Conservation (phyloP, 2,329 filamentous ascomycete species). For the Cercospora sp. region DNA sequence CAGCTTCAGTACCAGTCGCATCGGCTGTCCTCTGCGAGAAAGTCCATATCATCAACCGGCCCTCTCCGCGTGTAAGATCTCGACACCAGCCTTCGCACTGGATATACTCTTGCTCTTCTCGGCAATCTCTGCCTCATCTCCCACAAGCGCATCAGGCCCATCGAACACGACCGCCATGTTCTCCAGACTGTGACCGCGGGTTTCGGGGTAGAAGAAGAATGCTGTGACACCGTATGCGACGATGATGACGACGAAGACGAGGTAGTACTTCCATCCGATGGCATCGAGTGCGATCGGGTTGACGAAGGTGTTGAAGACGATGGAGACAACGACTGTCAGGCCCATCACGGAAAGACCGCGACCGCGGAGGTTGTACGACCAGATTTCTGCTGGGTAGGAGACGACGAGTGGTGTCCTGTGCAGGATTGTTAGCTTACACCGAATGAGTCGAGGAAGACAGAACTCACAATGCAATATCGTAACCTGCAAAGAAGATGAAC, state of each 20-base stretch:
- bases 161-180: slow-evolving; percentile 49
- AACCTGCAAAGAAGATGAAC: slow-evolving; percentile 47
- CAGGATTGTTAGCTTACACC: slow-evolving; percentile 1
- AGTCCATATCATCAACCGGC: background rate
- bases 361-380: slow-evolving; percentile 36
- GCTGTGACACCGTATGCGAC: slow-evolving; percentile 27
- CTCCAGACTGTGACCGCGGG: slow-evolving; percentile 38
- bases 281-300: slow-evolving; percentile 45
- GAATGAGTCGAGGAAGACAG: background rate
- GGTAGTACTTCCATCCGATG: slow-evolving; percentile 48
- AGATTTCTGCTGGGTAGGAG: slow-evolving; percentile 40
- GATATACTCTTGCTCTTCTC: slow-evolving; percentile 21
- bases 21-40: background rate
- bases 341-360: slow-evolving; percentile 31
- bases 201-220: slow-evolving; percentile 24
- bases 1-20: too few species aligned
- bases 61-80: slow-evolving; percentile 17
- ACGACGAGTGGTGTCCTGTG: slow-evolving; percentile 35
- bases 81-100: slow-evolving; percentile 15
- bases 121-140: slow-evolving; percentile 15
- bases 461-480: slow-evolving; percentile 40
- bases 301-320: slow-evolving; percentile 42
- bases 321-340: slow-evolving; percentile 23
- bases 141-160: slow-evolving; percentile 23
- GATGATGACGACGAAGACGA: slow-evolving; percentile 44